Conservation (phyloP, 2,329 filamentous ascomycete genomes). For the Piedraia hortae region DNA sequence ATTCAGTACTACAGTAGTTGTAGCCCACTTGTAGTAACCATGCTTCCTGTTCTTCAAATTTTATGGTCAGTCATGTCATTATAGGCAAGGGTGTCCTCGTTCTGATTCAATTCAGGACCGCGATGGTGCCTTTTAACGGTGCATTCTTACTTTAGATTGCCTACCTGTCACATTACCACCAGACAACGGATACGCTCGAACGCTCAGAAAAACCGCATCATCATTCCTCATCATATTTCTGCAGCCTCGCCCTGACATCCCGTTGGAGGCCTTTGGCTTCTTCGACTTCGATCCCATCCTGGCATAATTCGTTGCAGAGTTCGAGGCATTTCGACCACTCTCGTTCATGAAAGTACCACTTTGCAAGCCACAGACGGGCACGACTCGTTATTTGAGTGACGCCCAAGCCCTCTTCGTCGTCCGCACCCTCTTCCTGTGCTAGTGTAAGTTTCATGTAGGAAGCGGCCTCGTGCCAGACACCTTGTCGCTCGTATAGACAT, state of each 20-base stretch:
- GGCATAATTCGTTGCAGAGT: slow-evolving; percentile 69
- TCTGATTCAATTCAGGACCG: too few species aligned
- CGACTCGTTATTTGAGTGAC: slow-evolving; percentile 81
- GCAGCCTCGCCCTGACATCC: slow-evolving; percentile 55
- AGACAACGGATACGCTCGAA: too few species aligned
- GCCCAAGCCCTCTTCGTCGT: slow-evolving; percentile 30
- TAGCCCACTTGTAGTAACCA: too few species aligned
- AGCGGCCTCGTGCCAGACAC: slow-evolving; percentile 52
- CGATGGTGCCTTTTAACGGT: too few species aligned
- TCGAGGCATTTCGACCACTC: slow-evolving; percentile 54
- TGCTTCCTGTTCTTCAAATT: too few species aligned
- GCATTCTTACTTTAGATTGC: too few species aligned
- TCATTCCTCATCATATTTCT: slow-evolving; percentile 4
- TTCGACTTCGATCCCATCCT: slow-evolving; percentile 88
- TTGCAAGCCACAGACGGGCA: slow-evolving; percentile 79
- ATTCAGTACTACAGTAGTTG: too few species aligned
- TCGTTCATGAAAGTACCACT: slow-evolving; percentile 45
- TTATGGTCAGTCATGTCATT: too few species aligned
- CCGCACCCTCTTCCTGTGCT: slow-evolving; percentile 55
- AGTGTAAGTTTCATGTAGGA: slow-evolving; percentile 91
- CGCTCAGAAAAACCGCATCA: too few species aligned
- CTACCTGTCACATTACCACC: too few species aligned
- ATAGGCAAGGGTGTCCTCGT: too few species aligned
- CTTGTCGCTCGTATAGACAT: slow-evolving; percentile 56
- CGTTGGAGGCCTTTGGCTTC: slow-evolving; percentile 82